Evolutionary conservation across 1,139 yeast species (phyloP).

Genomic region (Entelexis paramagnoliae): DNA sequence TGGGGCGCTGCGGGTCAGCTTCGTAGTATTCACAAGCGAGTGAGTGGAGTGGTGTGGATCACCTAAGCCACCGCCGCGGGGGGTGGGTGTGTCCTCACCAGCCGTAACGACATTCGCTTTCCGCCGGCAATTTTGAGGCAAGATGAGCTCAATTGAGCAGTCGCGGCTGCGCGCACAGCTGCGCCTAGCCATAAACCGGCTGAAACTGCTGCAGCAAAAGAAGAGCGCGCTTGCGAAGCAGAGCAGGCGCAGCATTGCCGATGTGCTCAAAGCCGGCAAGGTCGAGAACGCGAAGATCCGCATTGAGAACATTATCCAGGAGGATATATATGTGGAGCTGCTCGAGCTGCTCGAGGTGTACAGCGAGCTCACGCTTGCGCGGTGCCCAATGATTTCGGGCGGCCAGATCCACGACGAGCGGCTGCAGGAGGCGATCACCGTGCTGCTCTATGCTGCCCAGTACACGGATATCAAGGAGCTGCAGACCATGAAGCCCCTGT

Average conservation of each 20-base stretch:
- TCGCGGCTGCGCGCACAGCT: slow-evolving; percentile 53
- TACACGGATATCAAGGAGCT: slow-evolving; percentile 72
- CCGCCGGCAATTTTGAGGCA: not conserved
- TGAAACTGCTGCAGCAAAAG: slow-evolving; percentile 72
- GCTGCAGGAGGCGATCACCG: slow-evolving; percentile 61
- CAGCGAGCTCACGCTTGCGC: slow-evolving; percentile 71
- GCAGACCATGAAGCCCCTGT: slow-evolving; percentile 47
- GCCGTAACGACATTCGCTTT: not conserved
- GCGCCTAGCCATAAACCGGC: slow-evolving; percentile 71
- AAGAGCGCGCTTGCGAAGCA: slow-evolving; percentile 74
- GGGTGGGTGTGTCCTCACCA: not conserved
- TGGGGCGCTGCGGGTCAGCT: not conserved
- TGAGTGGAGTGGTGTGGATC: not conserved
- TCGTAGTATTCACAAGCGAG: not conserved
- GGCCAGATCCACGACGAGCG: slow-evolving; percentile 39
- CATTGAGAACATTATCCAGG: slow-evolving; percentile 76
- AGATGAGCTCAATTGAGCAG: slow-evolving; percentile 16
- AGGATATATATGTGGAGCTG: slow-evolving; percentile 72
- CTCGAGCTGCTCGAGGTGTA: slow-evolving; percentile 72
- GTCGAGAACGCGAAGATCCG: slow-evolving; percentile 77
- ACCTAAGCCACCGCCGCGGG: not conserved
- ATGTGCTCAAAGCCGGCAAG: slow-evolving; percentile 56
- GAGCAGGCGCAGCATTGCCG: slow-evolving; percentile 67
- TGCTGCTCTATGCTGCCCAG: slow-evolving; percentile 60
- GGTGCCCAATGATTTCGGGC: slow-evolving; percentile 42